phyloP scores from a whole-genome alignment of 1,139 yeast species.

The Saccharomyces pastorianus region DNA sequence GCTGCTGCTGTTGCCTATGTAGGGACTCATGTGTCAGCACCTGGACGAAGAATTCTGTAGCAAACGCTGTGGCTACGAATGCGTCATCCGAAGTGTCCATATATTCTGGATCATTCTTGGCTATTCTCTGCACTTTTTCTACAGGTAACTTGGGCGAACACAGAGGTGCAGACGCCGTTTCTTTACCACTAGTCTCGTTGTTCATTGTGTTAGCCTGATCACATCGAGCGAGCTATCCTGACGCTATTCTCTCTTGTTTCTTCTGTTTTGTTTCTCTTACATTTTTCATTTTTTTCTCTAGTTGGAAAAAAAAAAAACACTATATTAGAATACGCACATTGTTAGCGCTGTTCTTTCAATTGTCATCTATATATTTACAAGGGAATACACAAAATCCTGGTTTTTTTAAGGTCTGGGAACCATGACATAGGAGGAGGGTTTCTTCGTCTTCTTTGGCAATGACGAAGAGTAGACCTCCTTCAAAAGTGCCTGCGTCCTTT shows the following conservation, averaged over 20 bases:
- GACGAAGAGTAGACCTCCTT: background rate
- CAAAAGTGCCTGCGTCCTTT: background rate
- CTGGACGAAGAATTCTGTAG: constrained; percentile 79
- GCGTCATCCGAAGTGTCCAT: constrained; percentile 69
- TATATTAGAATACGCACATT: background rate
- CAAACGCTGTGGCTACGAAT: constrained; percentile 74
- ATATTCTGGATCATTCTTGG: constrained; percentile 83
- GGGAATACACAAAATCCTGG: background rate
- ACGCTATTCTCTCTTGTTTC: background rate
- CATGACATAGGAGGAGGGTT: background rate
- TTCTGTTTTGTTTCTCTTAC: background rate
- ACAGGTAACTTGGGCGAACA: constrained; percentile 45
- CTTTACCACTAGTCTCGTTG: background rate
- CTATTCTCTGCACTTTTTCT: constrained; percentile 71
- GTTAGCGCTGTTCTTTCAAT: background rate
- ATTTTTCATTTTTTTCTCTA: background rate
- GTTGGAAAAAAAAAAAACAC: background rate
- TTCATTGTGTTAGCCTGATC: background rate
- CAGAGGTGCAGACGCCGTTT: background rate
- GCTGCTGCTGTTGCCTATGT: constrained; percentile 27
- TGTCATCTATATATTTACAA: background rate
- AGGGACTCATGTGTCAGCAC: constrained; percentile 74
- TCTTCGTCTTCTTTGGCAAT: background rate
- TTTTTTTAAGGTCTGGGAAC: background rate
- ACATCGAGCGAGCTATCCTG: background rate